Percentiles rank a stretch among this genome's conserved stretches.
These are phyloP conservation scores for Sporothrix phasma DNA, from an alignment of 2,329 filamentous ascomycete genomes.

Conservation along the genomic window DNA sequence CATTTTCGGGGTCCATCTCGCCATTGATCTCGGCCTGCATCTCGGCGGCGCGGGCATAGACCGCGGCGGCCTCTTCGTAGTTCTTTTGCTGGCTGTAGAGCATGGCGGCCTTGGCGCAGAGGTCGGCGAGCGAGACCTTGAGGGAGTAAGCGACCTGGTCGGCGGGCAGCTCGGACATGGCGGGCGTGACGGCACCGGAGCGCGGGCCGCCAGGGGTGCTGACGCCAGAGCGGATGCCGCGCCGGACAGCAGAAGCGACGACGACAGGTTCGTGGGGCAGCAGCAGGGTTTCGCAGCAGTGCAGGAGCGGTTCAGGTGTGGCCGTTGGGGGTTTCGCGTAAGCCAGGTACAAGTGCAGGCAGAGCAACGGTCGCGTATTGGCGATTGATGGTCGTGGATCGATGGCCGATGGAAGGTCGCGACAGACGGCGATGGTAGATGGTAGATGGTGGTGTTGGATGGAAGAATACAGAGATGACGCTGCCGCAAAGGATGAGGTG, in stretches of 20 bases:
- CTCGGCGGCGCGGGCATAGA: conserved; percentile 81
- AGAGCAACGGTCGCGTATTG: background rate
- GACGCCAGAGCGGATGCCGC: conserved; percentile 17
- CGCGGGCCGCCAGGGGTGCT: conserved; percentile 22
- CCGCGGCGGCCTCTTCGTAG: conserved; percentile 73
- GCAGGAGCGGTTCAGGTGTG: too few species aligned
- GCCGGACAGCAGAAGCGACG: conserved; percentile 14
- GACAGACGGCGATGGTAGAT: too few species aligned
- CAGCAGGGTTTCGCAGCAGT: too few species aligned
- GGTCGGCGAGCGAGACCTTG: conserved; percentile 61
- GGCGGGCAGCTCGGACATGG: conserved; percentile 25
- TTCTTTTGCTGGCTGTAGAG: conserved; percentile 78
- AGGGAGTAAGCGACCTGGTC: conserved; percentile 28
- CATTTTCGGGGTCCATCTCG: conserved; percentile 82
- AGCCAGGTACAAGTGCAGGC: background rate
- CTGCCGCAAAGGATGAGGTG: background rate
- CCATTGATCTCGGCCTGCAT: conserved; percentile 87
- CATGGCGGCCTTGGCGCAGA: conserved; percentile 70
- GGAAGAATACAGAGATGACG: background rate
- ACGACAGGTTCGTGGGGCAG: background rate
- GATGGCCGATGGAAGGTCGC: background rate
- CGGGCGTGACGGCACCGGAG: conserved; percentile 26
- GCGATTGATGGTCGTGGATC: background rate
- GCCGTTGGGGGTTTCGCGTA: too few species aligned
- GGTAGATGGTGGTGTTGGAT: too few species aligned